Evolutionary conservation across 306 rosid species (phyloP), one percentile per base, ranked within the genome.

Genomic region (Cicer chorassanicum): DNA sequence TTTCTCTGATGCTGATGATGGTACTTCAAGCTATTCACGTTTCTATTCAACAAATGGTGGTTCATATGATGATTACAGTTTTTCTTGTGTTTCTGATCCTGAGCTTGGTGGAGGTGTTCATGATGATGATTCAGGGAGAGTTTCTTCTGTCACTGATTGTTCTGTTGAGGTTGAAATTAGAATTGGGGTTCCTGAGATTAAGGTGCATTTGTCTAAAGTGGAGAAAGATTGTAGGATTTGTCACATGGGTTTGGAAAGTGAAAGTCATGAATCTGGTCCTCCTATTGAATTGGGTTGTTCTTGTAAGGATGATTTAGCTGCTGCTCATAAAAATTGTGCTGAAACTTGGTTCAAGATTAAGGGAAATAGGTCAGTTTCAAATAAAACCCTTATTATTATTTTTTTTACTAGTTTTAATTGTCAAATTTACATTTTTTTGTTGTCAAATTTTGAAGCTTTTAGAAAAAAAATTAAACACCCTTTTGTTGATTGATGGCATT

Each of bases 191-290:
- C 85, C 90, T 29, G 98, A 94, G 78, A 73, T 85, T 55, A 91
- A 89, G 86, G 88, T 92, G 88, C 95, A 88, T 87, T 94, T 90
- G 80, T 83, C 78, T 53, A 87, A 83, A 80, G 88, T 82, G 9
- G 99, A 95, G 86, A 92, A 84, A 39, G 97, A 92, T 80, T 95
- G 99, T 72, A 80, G 99, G 82, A 95, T 95, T 84, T 95, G 99
- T 72, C 99, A 95, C 63, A 82, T 95, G 93, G 97, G 99, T 72
- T 89, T 95, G 96, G 98, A 90, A 73, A 92, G 93, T 81, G 93
- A 92, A 12, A 88, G 93, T 67, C 98, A 83, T 73, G 99, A 92
- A 45, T 90, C 87, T 76, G 99, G 99, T 19, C 72, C 76, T 70
- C 93, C 97, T 7, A 92, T 95, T 41, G 93, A 85, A 79, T 82